Evolutionary conservation across 306 rosid genomes (phyloP), one percentile per base, ranked within the genome.

Genomic region (Cucumis sativus): DNA sequence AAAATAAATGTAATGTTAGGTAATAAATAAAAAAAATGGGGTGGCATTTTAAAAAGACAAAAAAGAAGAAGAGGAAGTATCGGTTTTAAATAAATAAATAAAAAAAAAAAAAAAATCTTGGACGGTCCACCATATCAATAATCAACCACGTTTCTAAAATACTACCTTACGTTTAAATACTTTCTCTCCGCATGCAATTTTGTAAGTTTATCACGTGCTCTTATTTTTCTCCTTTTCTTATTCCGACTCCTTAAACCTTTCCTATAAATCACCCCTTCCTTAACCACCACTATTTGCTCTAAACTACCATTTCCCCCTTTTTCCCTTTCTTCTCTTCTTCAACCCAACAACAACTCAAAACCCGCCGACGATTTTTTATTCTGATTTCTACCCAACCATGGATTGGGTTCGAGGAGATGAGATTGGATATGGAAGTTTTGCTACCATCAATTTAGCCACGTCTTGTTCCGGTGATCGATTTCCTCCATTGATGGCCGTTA

Each of bases 371-470:
- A 2, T 15, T 1, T 49, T 7, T 28, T 28, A 1, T 28, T 28
- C 2, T 28, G 1, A 28, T 28, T 28, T 28, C 30, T 28, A 8
- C 72, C 47, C 51, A 14, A 7, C 73, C 71, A 91, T 91, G 96
- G 87, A 83, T 33, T 94, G 97, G 98, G 39, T 86, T 84, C 97
- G 98, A 5, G 97, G 98, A 35, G 70, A 82, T 4, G 80, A 82
- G 2, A 65, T 94, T 20, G 98, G 98, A 0, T 70, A 74, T 10
- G 98, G 98, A 2, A 87, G 91, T 77, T 94, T 91, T 35, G 97
- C 98, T 17, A 90, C 95, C 6, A 84, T 94, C 80, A 59, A 65
- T 41, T 23, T 85, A 10, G 96, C 88, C 2, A 71, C 69, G 16
- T 86, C 90, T 57, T 77, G 54, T 2, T 77, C 54, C 33, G 2